phyloP scores from a whole-genome alignment of 2,329 filamentous ascomycete genomes.

The Geosmithia putterillii region DNA sequence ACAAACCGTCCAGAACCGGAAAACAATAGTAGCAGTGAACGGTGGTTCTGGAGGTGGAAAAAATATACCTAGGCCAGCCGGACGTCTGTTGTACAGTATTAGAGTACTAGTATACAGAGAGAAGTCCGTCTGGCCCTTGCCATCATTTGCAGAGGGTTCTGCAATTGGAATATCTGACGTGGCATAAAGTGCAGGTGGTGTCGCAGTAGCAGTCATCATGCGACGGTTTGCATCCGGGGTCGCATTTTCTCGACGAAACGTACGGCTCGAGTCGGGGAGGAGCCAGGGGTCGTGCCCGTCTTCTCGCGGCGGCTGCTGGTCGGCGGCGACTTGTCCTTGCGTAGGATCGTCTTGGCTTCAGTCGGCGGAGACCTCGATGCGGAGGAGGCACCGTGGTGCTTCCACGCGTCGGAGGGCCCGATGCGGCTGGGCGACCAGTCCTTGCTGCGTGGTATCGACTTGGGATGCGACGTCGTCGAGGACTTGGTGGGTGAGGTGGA shows the following conservation, averaged over 20 bases:
- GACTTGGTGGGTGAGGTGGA: slow-evolving; percentile 21
- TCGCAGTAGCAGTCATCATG: slow-evolving; percentile 13
- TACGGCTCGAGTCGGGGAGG: slow-evolving; percentile 22
- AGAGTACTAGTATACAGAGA: no score
- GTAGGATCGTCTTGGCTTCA: slow-evolving; percentile 29
- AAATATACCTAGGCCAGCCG: no score
- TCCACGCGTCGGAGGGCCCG: slow-evolving; percentile 7
- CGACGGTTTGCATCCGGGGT: slow-evolving; percentile 22
- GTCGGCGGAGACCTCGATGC: slow-evolving; percentile 18
- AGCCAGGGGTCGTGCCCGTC: slow-evolving; percentile 18
- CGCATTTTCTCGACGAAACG: slow-evolving; percentile 27
- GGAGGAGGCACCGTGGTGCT: background rate
- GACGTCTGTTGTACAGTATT: no score
- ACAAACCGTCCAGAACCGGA: background rate
- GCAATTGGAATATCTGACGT: background rate
- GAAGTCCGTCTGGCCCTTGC: background rate
- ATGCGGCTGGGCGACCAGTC: slow-evolving; percentile 20
- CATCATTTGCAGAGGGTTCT: background rate
- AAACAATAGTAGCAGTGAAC: background rate
- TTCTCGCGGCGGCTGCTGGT: slow-evolving; percentile 16
- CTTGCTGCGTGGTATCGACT: slow-evolving; percentile 32
- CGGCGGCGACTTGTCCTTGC: slow-evolving; percentile 25
- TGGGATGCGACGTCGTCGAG: slow-evolving; percentile 24
- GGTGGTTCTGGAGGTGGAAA: background rate
- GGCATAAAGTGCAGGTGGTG: background rate